These are phyloP conservation scores for Phytophthora cajani DNA, from an alignment of 352 stramenopile genomes.

Conservation along the genomic window DNA sequence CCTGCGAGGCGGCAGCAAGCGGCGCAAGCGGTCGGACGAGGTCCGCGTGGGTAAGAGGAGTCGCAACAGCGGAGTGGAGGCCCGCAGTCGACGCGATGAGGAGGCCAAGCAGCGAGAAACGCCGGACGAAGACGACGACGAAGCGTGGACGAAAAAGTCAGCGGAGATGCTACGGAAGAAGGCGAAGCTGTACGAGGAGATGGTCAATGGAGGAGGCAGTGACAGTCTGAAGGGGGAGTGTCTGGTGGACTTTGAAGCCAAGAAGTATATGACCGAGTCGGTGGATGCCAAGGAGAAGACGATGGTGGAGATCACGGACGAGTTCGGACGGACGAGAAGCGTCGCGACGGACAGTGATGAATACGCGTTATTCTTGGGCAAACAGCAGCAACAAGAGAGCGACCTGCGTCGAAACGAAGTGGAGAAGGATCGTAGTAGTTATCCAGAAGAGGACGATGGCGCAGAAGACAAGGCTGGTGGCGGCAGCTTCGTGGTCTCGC, in stretches of 20 bases:
- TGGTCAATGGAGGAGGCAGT: slow-evolving; percentile 43
- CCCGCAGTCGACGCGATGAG: slow-evolving; percentile 60
- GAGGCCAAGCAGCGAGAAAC: slow-evolving; percentile 48
- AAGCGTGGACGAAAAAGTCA: slow-evolving; percentile 64
- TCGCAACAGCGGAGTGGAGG: slow-evolving; percentile 68
- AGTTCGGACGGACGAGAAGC: slow-evolving; percentile 52
- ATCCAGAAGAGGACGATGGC: slow-evolving; percentile 7
- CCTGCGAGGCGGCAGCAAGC: slow-evolving; percentile 43
- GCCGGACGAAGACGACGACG: slow-evolving; percentile 68
- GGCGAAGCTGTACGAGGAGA: slow-evolving; percentile 77
- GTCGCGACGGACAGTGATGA: slow-evolving; percentile 51
- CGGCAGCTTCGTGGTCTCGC: slow-evolving; percentile 79
- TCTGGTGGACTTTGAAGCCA: slow-evolving; percentile 77
- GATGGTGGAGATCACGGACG: slow-evolving; percentile 59
- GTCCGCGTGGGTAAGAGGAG: slow-evolving; percentile 28
- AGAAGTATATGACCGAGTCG: slow-evolving; percentile 27
- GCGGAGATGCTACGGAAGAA: slow-evolving; percentile 71
- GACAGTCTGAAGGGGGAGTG: slow-evolving; percentile 47
- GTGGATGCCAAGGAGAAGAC: slow-evolving; percentile 2
- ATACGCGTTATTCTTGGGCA: slow-evolving; percentile 35
- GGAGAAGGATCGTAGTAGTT: neutral
- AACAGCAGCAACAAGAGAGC: slow-evolving; percentile 15
- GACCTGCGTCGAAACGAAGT: neutral
- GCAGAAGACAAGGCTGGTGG: slow-evolving; percentile 13
- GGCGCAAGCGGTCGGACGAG: slow-evolving; percentile 38